A percentile compares a stretch with the other conserved stretches of the same genome.
Conservation (phyloP, 176 grass and related monocot species). For the Musa beccarii region DNA sequence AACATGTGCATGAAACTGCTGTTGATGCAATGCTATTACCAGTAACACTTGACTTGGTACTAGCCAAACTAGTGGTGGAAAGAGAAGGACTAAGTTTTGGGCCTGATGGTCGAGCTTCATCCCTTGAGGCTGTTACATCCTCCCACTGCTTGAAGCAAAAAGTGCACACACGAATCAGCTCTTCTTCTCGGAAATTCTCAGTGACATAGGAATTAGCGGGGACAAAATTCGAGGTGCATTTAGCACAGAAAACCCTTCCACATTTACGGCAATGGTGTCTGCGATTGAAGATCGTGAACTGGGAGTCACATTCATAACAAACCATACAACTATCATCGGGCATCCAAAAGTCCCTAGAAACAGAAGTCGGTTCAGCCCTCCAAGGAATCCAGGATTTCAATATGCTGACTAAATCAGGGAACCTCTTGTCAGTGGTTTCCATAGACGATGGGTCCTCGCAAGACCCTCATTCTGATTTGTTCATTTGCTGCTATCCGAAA, state of each 20-base stretch:
- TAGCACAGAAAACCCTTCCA: slow-evolving; percentile 88
- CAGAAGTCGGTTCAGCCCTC: slow-evolving; percentile 43
- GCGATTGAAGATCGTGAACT: slow-evolving; percentile 85
- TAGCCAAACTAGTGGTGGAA: slow-evolving; percentile 52
- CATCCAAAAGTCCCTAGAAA: slow-evolving; percentile 92
- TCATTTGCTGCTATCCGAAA: slow-evolving; percentile 22
- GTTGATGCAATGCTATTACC: slow-evolving; percentile 39
- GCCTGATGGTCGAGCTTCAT: slow-evolving; percentile 23
- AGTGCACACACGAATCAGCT: slow-evolving; percentile 80
- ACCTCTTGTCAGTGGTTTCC: slow-evolving; percentile 56
- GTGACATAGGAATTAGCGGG: slow-evolving; percentile 33
- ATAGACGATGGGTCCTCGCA: slow-evolving; percentile 25
- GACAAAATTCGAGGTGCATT: slow-evolving; percentile 72
- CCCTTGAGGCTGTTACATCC: slow-evolving; percentile 14
- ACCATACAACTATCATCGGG: slow-evolving; percentile 92
- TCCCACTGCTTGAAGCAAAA: slow-evolving; percentile 78
- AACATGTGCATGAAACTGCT: slow-evolving; percentile 31
- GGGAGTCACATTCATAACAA: slow-evolving; percentile 90
- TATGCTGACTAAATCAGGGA: slow-evolving; percentile 53
- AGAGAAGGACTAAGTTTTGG: slow-evolving; percentile 40
- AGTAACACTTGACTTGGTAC: slow-evolving; percentile 48
- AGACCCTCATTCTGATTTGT: slow-evolving; percentile 21
- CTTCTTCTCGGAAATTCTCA: slow-evolving; percentile 36
- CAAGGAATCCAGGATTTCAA: slow-evolving; percentile 82
- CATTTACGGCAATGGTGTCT: slow-evolving; percentile 91